Conservation (phyloP, 169 alveolate species). For the Plasmodium adleri region DNA sequence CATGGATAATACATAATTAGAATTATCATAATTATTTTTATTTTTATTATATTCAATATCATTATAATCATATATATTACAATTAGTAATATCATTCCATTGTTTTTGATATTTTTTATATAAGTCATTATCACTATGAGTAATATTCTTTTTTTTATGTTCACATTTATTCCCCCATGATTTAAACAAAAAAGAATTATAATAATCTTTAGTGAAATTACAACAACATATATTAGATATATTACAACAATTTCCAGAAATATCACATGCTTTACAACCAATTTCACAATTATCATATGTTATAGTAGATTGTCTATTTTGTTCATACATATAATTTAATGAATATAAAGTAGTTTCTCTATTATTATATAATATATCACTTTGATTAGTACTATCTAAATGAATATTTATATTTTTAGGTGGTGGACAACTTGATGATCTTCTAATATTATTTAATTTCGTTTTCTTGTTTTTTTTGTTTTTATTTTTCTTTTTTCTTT, state of each 20-base stretch:
- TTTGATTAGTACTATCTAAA: background rate
- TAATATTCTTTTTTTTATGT: conserved; percentile 23
- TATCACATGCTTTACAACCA: no score
- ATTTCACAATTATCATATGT: background rate
- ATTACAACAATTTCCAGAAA: no score
- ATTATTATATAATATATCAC: background rate
- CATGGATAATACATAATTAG: conserved; percentile 65
- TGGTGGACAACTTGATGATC: conserved; percentile 29
- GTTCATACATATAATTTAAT: background rate
- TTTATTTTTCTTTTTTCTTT: background rate
- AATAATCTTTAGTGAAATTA: background rate
- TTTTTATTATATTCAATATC: background rate
- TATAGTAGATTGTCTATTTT: background rate
- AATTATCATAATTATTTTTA: conserved; percentile 1
- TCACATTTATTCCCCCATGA: conserved; percentile 10
- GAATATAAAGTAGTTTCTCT: conserved; percentile 10
- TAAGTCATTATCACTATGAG: background rate
- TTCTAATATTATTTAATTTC: background rate
- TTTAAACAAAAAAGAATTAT: conserved; percentile 16
- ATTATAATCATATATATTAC: conserved; percentile 4
- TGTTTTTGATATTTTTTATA: conserved; percentile 26
- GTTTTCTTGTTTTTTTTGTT: background rate
- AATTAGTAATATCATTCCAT: conserved; percentile 4
- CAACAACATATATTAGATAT: no score
- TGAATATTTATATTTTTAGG: conserved; percentile 1